Percentiles rank a stretch among this genome's conserved stretches.
phyloP scores from a whole-genome alignment of 805 yeast species.

The Dipodascopsis tothii region DNA sequence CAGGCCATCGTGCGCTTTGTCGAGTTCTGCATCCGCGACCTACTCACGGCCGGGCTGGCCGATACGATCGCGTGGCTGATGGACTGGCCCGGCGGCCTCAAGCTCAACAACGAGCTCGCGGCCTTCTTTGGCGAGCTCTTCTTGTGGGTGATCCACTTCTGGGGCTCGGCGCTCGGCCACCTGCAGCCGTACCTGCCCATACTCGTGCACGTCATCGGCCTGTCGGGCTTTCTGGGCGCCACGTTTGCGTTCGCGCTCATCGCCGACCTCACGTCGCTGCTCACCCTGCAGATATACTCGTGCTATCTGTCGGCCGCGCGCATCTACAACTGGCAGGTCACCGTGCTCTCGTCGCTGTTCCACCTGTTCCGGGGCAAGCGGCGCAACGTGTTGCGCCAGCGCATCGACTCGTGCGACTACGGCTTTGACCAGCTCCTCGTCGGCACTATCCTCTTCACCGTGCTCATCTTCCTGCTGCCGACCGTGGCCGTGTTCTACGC shows the following conservation, averaged over 20 bases:
- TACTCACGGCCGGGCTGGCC: conserved; percentile 42
- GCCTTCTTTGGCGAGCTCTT: conserved; percentile 78
- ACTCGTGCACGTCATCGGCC: conserved; percentile 33
- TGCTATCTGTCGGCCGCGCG: conserved; percentile 75
- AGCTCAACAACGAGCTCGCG: conserved; percentile 79
- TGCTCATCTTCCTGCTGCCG: conserved; percentile 70
- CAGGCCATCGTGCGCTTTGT: conserved; percentile 25
- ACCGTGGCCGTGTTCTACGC: conserved; percentile 80
- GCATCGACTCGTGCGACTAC: conserved; percentile 79
- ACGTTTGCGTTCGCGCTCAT: conserved; percentile 61
- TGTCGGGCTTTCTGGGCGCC: conserved; percentile 50
- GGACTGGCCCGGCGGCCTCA: conserved; percentile 88
- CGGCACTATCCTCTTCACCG: conserved; percentile 83
- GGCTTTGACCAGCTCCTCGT: conserved; percentile 78
- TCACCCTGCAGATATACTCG: conserved; percentile 65
- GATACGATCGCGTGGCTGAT: conserved; percentile 63
- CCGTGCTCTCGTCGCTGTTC: conserved; percentile 62
- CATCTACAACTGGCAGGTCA: conserved; percentile 67
- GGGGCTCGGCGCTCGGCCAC: conserved; percentile 36
- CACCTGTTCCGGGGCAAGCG: conserved; percentile 85
- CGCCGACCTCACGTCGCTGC: conserved; percentile 55
- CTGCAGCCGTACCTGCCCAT: conserved; percentile 31
- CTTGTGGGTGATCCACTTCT: conserved; percentile 72
- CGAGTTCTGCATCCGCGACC: conserved; percentile 31
- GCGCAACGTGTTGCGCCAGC: conserved; percentile 69